Evolutionary conservation across 2,329 filamentous ascomycete species (phyloP).

Genomic region (Alternaria ventricosa): DNA sequence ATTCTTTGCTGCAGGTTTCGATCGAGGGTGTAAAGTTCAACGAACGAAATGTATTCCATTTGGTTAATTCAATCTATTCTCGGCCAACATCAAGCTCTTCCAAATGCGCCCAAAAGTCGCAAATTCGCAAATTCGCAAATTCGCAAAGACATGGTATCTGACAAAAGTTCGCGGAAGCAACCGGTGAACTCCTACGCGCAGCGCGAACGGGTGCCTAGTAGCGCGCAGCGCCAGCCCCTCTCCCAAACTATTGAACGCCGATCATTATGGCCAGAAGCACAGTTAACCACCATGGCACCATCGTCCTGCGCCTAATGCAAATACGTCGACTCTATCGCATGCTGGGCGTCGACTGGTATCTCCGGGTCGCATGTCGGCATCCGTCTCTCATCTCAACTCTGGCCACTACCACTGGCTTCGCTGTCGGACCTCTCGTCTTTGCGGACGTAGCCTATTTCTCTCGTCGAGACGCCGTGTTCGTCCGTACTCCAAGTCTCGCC

Average conservation of each 20-base stretch:
- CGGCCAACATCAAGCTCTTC: neutral
- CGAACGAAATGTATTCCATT: neutral
- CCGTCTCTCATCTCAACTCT: constrained; percentile 12
- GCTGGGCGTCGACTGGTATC: neutral
- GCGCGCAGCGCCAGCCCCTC: constrained; percentile 3
- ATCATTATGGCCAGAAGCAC: neutral
- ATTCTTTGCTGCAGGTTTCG: neutral
- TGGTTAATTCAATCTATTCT: neutral
- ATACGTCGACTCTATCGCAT: neutral
- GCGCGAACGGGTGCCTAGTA: neutral
- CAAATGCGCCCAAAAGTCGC: neutral
- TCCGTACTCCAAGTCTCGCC: constrained; percentile 32
- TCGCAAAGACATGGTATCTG: neutral
- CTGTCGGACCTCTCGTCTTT: constrained; percentile 19
- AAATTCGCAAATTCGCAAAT: neutral
- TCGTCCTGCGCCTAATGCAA: neutral
- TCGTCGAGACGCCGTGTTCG: constrained; percentile 15
- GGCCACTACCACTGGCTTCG: constrained; percentile 17
- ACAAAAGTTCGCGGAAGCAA: neutral
- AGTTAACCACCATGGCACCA: neutral
- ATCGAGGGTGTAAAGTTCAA: too few relatives aligned
- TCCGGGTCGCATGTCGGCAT: neutral
- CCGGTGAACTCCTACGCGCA: neutral
- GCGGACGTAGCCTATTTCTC: constrained; percentile 4
- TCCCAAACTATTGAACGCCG: neutral